phyloP scores from a whole-genome alignment of 768 basidiomycete genomes.

The Tricholoma sp. region DNA sequence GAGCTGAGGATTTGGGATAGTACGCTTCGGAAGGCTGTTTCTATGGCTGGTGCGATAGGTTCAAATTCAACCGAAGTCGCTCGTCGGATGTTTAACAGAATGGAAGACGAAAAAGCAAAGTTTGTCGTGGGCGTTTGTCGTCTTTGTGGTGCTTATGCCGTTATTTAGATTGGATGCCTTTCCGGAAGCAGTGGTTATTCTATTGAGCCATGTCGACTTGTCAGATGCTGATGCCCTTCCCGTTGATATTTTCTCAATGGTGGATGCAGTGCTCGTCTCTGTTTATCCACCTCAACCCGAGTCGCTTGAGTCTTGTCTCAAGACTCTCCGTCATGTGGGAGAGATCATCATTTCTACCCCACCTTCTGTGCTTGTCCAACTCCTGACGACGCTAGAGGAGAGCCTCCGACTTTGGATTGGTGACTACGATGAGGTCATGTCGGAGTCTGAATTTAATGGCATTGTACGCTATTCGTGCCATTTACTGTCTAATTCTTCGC shows the following conservation, averaged over 20 bases:
- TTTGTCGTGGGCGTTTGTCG: background rate
- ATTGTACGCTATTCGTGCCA: conserved; percentile 37
- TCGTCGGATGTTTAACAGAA: conserved; percentile 21
- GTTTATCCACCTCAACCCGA: conserved; percentile 31
- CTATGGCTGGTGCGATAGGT: conserved; percentile 15
- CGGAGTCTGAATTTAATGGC: conserved; percentile 39
- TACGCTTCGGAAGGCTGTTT: conserved; percentile 27
- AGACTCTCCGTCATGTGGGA: conserved; percentile 31
- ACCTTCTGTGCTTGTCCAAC: conserved; percentile 22
- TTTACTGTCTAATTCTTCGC: no score
- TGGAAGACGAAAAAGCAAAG: conserved; percentile 14
- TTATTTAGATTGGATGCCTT: conserved; percentile 17
- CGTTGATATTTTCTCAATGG: conserved; percentile 18
- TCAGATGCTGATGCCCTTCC: conserved; percentile 13
- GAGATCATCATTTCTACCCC: conserved; percentile 24
- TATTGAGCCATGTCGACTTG: conserved; percentile 21
- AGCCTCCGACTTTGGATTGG: conserved; percentile 49
- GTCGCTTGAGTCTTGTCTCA: conserved; percentile 22
- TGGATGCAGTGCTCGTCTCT: conserved; percentile 25
- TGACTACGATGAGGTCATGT: conserved; percentile 37
- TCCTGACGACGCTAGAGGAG: conserved; percentile 32
- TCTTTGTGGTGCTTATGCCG: background rate
- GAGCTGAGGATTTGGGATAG: conserved; percentile 41
- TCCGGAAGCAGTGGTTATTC: conserved; percentile 16
- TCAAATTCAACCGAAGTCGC: conserved; percentile 18